These are phyloP conservation scores for Suillus occidentalis DNA, from an alignment of 768 basidiomycete species.

Conservation along the genomic window DNA sequence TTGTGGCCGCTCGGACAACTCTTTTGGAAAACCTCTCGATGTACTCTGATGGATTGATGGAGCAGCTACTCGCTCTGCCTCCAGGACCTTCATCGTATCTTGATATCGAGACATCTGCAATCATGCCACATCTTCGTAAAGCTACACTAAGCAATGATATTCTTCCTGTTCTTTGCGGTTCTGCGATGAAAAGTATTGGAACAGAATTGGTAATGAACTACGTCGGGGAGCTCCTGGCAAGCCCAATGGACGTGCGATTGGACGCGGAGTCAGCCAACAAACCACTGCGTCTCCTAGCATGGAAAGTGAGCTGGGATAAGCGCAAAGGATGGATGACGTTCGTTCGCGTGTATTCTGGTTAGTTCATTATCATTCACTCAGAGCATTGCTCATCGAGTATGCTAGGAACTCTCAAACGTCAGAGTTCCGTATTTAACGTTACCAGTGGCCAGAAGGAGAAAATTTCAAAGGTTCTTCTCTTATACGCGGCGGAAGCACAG, in stretches of 20 bases:
- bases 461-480: conserved; percentile 68
- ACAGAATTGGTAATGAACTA: conserved; percentile 83
- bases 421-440: conserved; percentile 61
- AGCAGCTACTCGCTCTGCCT: conserved; percentile 57
- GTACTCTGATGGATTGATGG: conserved; percentile 81
- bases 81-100: conserved; percentile 65
- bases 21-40: conserved; percentile 80
- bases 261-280: conserved; percentile 44
- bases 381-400: conserved; percentile 4
- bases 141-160: conserved; percentile 66
- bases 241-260: conserved; percentile 65
- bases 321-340: conserved; percentile 91
- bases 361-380: conserved; percentile 9
- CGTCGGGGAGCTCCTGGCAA: conserved; percentile 75
- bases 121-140: conserved; percentile 65
- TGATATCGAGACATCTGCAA: conserved; percentile 46
- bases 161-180: conserved; percentile 81
- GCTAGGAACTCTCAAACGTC: conserved; percentile 62
- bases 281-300: conserved; percentile 68
- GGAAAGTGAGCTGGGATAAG: conserved; percentile 89
- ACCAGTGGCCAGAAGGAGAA: conserved; percentile 71
- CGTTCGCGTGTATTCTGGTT: conserved; percentile 86
- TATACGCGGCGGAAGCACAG: conserved; percentile 74
- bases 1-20: conserved; percentile 64
- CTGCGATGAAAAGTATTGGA: conserved; percentile 78